A percentile compares a stretch with the other conserved stretches of the same genome.
phyloP scores from a whole-genome alignment of 768 basidiomycete species.

The Tulasnella sp. region DNA sequence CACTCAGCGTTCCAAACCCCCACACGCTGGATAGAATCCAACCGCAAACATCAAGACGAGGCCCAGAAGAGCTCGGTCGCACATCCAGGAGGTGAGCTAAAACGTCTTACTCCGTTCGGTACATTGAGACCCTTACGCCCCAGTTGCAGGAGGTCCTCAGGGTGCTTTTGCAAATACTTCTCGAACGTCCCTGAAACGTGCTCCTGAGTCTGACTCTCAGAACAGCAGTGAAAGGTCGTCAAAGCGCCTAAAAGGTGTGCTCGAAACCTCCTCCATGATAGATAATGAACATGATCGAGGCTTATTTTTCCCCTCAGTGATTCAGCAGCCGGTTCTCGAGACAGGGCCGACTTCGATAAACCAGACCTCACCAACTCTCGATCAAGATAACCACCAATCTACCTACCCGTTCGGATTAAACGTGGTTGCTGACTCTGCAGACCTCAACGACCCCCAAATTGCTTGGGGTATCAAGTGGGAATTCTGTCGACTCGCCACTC shows the following conservation, averaged over 20 bases:
- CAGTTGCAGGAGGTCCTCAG: background rate
- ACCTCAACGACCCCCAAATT: background rate
- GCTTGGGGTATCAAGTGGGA: conserved; percentile 23
- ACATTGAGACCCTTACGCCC: background rate
- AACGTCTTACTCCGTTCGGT: background rate
- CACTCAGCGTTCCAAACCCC: background rate
- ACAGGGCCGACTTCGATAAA: too few relatives aligned
- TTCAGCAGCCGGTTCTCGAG: background rate
- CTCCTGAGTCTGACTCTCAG: background rate
- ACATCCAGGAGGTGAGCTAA: background rate
- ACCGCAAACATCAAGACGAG: background rate
- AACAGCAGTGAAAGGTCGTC: background rate
- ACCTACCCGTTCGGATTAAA: background rate
- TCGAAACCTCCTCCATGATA: background rate
- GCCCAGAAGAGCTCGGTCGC: background rate
- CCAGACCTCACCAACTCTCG: too few relatives aligned
- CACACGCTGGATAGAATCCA: background rate
- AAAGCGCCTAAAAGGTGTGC: background rate
- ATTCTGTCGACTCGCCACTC: background rate
- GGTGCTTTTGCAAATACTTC: background rate
- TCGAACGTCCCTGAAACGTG: background rate
- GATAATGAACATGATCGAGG: background rate
- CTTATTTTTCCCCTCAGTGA: background rate
- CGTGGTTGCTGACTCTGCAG: background rate
- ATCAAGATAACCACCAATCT: background rate